Base-by-base conservation (phyloP, 176 grass and related monocot species). In the Oryza officinalis region DNA sequence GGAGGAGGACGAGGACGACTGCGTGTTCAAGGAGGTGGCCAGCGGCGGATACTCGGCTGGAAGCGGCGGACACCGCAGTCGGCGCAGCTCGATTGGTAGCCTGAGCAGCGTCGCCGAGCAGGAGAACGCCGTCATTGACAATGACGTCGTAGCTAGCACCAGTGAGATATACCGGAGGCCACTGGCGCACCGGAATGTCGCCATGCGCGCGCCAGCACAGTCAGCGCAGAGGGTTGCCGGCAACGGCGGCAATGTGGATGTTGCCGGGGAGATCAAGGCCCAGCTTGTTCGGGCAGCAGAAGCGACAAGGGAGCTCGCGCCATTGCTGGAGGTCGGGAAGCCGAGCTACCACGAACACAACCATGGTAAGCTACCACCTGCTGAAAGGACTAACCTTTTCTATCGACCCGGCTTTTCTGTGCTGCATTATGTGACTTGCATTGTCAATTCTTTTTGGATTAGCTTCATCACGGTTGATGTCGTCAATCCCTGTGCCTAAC, bases 381-480 rank as follows among this genome's bases (percentile, higher is more conserved):
- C 79, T 72, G 72, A 81, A 49, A 37, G 20, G 41, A 63, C 1
- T 72, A 52, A 10, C 4, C 18, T 50, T 46, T 72, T 13, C 30
- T 20, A 41, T 75, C 66, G 43, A 70, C 69, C 54, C 6, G 14
- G 26, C 72, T 75, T 66, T 1, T 67, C 17, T 30, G 9, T 67
- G 12, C 32, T 59, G 74, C 66, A 86, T 77, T 63, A 27, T 50
- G 64, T 80, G 45, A 59, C 50, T 90, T 90, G 69, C 38, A 20
- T 80, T 70, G 15, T 84, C 22, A 46, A 77, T 65, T 84, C 67
- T 5, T 35, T 75, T 27, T 47, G 26, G 79, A 81, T 38, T 82
- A 87, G 92, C 90, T 82, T 95, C 95, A 6, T 91, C 89, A 2
- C 87, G 83, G 85, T 86, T 93, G 92, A 81, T 92, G 67, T 86